These are phyloP conservation scores for Paramyrothecium roridum DNA, from an alignment of 2,329 filamentous ascomycete species.

Conservation along the genomic window DNA sequence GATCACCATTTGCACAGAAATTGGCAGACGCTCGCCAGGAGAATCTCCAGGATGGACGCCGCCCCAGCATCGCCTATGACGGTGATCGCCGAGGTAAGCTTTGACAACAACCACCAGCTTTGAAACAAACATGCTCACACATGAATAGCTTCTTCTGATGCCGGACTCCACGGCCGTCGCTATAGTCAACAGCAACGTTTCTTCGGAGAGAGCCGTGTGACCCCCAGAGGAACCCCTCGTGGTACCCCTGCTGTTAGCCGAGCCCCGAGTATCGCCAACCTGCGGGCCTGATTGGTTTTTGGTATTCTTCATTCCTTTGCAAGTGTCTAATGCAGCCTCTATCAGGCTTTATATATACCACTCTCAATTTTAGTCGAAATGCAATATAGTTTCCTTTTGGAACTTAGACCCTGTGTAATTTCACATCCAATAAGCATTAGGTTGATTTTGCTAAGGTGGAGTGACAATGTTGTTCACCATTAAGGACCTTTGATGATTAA, in stretches of 20 bases:
- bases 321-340: too few species aligned
- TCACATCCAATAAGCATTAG: too few species aligned
- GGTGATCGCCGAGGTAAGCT: constrained; percentile 23
- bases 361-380: too few species aligned
- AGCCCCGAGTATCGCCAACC: not conserved
- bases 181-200: constrained; percentile 38
- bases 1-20: constrained; percentile 63
- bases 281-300: not conserved
- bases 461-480: too few species aligned
- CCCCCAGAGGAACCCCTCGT: constrained; percentile 31
- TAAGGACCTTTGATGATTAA: too few species aligned
- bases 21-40: constrained; percentile 43
- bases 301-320: too few species aligned
- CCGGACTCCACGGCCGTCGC: constrained; percentile 11
- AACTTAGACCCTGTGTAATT: too few species aligned
- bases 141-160: constrained; percentile 14
- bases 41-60: constrained; percentile 21
- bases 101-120: not conserved
- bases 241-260: constrained; percentile 34
- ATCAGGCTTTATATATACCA: too few species aligned
- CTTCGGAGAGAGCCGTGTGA: constrained; percentile 38
- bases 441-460: too few species aligned
- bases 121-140: constrained; percentile 8
- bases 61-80: constrained; percentile 21
- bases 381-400: too few species aligned